These are phyloP conservation scores for Prinsepia uniflora DNA, from an alignment of 306 rosid species.

Conservation along the genomic window DNA sequence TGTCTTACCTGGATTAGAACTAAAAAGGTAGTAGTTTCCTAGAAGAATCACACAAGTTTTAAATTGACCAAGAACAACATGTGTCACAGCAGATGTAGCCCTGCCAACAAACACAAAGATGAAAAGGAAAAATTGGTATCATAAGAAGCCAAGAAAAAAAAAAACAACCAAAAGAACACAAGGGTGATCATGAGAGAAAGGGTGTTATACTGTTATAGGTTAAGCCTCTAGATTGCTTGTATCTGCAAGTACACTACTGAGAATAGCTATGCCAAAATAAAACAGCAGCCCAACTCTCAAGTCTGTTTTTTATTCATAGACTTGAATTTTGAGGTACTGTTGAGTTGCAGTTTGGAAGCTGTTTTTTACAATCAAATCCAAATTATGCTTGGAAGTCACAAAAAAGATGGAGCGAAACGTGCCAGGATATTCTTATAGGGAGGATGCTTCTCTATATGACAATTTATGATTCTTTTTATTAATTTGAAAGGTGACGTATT, in stretches of 20 bases:
- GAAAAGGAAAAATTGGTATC: not conserved
- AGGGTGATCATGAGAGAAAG: too few relatives aligned
- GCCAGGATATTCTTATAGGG: not conserved
- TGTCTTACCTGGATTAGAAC: conserved; percentile 75
- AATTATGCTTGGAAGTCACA: not conserved
- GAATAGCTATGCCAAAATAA: too few relatives aligned
- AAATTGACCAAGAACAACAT: conserved; percentile 94
- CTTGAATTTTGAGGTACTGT: not conserved
- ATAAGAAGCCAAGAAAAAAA: conserved; percentile 20
- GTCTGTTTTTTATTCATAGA: not conserved
- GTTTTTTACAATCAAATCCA: not conserved
- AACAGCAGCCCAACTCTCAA: not conserved
- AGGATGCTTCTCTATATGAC: not conserved
- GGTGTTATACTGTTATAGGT: too few relatives aligned
- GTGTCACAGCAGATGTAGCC: conserved; percentile 86
- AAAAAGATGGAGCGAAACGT: not conserved
- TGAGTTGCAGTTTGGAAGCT: not conserved
- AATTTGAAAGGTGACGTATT: not conserved
- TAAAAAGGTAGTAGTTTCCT: conserved; percentile 75
- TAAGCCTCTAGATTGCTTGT: too few relatives aligned
- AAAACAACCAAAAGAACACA: too few relatives aligned
- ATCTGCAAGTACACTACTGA: too few relatives aligned
- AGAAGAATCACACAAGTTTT: conserved; percentile 93
- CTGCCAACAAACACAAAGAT: conserved; percentile 38
- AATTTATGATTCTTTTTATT: not conserved